Conservation (phyloP, 75 land plant genomes). For the Gnetum montanum region DNA sequence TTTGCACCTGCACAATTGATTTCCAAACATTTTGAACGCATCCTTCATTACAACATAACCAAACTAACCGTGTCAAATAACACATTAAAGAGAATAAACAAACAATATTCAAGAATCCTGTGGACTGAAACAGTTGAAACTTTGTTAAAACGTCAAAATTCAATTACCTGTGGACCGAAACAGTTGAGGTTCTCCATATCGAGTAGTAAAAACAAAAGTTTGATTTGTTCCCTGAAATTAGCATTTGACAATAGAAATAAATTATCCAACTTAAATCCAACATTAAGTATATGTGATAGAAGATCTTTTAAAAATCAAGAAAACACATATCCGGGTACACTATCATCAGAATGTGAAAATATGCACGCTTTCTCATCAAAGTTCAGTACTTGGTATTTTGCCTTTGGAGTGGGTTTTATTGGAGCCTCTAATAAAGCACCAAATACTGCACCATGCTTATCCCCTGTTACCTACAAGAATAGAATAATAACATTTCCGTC, state of each 20-base stretch:
- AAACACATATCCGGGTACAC: background rate
- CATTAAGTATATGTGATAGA: background rate
- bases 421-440: constrained; percentile 84
- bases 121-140: too few species aligned
- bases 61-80: too few species aligned
- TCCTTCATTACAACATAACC: too few species aligned
- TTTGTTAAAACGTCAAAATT: too few species aligned
- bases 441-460: constrained; percentile 82
- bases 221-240: constrained; percentile 53
- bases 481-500: too few species aligned
- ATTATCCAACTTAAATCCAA: background rate
- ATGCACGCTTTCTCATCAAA: too few species aligned
- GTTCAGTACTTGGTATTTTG: constrained; percentile 87
- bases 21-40: background rate
- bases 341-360: background rate
- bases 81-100: too few species aligned
- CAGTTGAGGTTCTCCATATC: constrained; percentile 60
- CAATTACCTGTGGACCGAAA: constrained; percentile 73
- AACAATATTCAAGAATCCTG: background rate
- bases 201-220: constrained; percentile 79
- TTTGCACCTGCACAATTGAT: constrained; percentile 73
- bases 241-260: background rate
- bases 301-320: background rate
- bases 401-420: constrained; percentile 68
- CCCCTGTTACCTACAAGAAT: constrained; percentile 71